Percentiles rank a stretch among this genome's conserved stretches.
These are phyloP conservation scores for Dipteronia dyeriana DNA, from an alignment of 345 rosid species.

Conservation along the genomic window DNA sequence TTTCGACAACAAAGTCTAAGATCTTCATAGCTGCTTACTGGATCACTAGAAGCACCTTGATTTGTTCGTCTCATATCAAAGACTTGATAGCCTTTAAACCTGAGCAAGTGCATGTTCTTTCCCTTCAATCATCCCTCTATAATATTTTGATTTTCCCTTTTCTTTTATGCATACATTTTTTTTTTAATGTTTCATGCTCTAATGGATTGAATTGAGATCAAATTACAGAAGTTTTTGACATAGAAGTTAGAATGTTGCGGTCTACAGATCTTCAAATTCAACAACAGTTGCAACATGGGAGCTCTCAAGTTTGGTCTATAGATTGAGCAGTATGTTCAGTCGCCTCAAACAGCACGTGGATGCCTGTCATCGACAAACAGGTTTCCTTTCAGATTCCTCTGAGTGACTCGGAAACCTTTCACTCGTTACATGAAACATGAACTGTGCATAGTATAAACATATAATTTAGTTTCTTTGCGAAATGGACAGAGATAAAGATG, in stretches of 20 bases:
- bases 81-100: constrained; percentile 44
- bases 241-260: background rate
- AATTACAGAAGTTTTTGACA: background rate
- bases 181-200: too few relatives aligned
- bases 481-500: constrained; percentile 53
- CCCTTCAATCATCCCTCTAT: constrained; percentile 22
- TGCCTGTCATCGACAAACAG: constrained; percentile 52
- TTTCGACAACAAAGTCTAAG: constrained; percentile 42
- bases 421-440: background rate
- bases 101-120: constrained; percentile 65
- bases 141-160: too few relatives aligned
- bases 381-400: constrained; percentile 33
- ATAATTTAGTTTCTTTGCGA: background rate
- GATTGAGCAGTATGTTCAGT: constrained; percentile 42
- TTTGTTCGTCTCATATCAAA: constrained; percentile 55
- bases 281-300: constrained; percentile 57
- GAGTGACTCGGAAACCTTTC: constrained; percentile 11
- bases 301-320: constrained; percentile 55
- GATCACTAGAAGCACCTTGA: constrained; percentile 57
- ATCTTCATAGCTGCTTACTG: constrained; percentile 63
- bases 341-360: constrained; percentile 57
- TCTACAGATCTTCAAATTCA: constrained; percentile 42
- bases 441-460: background rate
- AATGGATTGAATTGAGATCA: background rate
- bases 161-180: too few relatives aligned